Percentiles rank a stretch among this genome's conserved stretches.
phyloP scores from a whole-genome alignment of 257 asterid genomes.

The Verbascum thapsus region DNA sequence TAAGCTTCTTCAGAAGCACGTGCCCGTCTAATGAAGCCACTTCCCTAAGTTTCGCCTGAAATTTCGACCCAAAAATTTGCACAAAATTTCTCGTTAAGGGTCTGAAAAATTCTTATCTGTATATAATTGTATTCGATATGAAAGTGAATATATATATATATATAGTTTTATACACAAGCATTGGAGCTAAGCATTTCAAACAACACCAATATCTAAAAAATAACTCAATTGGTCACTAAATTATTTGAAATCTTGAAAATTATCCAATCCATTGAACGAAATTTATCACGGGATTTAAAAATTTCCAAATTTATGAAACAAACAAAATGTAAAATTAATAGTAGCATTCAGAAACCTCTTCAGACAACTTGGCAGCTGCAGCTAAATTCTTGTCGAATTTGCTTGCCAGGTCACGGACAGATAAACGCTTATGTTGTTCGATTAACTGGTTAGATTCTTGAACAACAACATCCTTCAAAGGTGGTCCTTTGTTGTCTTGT shows the following conservation, averaged over 20 bases:
- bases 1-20: slow-evolving; percentile 94
- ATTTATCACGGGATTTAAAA: no score
- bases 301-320: background rate
- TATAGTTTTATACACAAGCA: no score
- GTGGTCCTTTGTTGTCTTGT: slow-evolving; percentile 74
- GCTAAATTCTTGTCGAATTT: slow-evolving; percentile 95
- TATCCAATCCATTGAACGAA: no score
- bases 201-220: no score
- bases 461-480: slow-evolving; percentile 76
- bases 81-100: no score
- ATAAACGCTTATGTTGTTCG: slow-evolving; percentile 86
- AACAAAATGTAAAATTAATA: background rate
- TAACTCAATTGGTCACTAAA: no score
- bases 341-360: slow-evolving; percentile 49
- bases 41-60: slow-evolving; percentile 93
- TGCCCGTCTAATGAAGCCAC: slow-evolving; percentile 93
- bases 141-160: no score
- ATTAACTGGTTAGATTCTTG: slow-evolving; percentile 70
- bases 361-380: slow-evolving; percentile 90
- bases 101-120: no score
- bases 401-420: slow-evolving; percentile 95
- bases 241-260: no score
- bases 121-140: no score
- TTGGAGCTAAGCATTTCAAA: no score
- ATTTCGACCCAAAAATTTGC: slow-evolving; percentile 20